Evolutionary conservation across 2,329 filamentous ascomycete species (phyloP), one percentile per base, ranked within the genome.

Genomic region (Fonsecaea monophora): DNA sequence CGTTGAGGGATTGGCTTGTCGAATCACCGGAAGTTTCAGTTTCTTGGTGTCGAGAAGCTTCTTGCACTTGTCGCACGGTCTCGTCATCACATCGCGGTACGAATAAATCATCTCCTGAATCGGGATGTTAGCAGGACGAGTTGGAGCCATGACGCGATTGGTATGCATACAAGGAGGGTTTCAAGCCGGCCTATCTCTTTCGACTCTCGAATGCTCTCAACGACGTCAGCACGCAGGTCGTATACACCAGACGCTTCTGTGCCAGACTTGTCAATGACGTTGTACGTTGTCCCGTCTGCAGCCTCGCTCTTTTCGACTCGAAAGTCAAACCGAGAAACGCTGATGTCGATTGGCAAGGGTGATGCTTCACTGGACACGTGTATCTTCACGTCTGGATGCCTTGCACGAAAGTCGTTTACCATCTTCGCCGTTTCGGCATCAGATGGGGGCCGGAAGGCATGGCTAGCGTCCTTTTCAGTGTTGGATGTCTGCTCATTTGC

Each of bases 41-140:
- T 73, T 70, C n/a, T 74, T 71, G 34, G 71, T 72, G 68, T 81
- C 75, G 62, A 78, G 77, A 64, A 81, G 72, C 18, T 74, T 76
- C 48, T 70, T 71, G 72, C 80, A 82, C 62, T 77, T 79, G 2
- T 72, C 66, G 64, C 80, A 82, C 15, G 76, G 73, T 1, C 74
- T 77, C 35, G 76, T 74, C 54, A 78, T 81, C 65, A 82, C 73
- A 63, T 79, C 75, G 12, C 76, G 69, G 68, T 81, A 82, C 21
- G 80, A 79, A 34, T 76, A 73, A 9, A 81, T 77, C 75, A 80
- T 80, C 59, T 80, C 78, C 80, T 82, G 32, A 32, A 55, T 8
- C 42, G 8, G 30, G 7, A n/a, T 7, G 37, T 62, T 53, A 62
- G 60, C 32, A 60, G 42, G 61, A 7, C 72, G 32, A 70, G 59